These are phyloP conservation scores for Paramecium sexaurelia DNA, from an alignment of 73 alveolate genomes.

Conservation along the genomic window DNA sequence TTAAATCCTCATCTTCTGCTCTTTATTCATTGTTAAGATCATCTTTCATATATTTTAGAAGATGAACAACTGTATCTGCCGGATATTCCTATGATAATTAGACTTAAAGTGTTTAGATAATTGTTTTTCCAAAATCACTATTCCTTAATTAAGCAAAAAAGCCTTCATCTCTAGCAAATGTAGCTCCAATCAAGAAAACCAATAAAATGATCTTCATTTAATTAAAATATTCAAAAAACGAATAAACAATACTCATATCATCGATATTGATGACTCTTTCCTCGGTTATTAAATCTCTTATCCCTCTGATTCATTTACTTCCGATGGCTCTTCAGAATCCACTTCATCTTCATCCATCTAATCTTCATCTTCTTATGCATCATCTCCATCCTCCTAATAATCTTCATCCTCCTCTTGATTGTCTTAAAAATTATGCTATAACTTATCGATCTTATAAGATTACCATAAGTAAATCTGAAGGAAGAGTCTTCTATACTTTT, in stretches of 20 bases:
- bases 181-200: not conserved
- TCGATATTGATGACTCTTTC: not conserved
- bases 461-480: constrained; percentile 3
- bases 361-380: not conserved
- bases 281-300: not conserved
- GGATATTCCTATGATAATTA: not conserved
- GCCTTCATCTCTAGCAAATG: constrained; percentile 34
- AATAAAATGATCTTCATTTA: not conserved
- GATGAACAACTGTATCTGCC: constrained; percentile 38
- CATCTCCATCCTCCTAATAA: not conserved
- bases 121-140: constrained; percentile 46
- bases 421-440: not conserved
- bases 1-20: constrained; percentile 12
- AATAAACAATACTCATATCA: constrained; percentile 7
- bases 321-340: not conserved
- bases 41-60: constrained; percentile 25
- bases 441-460: not conserved
- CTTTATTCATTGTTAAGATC: constrained; percentile 52
- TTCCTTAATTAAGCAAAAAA: constrained; percentile 35
- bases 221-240: not conserved
- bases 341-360: not conserved
- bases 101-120: not conserved
- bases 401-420: not conserved
- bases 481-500: not conserved
- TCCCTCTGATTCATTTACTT: not conserved